phyloP scores from a whole-genome alignment of 2,329 filamentous ascomycete genomes.

The Hypoxylon sp. region DNA sequence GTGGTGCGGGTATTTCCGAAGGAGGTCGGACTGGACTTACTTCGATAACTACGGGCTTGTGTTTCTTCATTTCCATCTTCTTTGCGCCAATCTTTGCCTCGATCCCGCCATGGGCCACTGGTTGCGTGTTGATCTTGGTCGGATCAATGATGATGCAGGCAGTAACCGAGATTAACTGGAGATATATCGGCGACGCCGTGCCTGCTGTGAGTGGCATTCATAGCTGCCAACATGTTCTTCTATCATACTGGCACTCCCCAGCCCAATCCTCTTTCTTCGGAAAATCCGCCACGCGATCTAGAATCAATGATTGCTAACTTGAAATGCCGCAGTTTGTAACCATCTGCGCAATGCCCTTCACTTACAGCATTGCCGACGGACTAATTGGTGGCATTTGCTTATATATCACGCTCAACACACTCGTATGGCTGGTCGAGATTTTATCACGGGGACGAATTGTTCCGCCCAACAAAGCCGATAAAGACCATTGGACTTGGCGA shows the following conservation, averaged over 20 bases:
- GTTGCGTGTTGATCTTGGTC: slow-evolving; percentile 88
- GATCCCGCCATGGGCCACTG: slow-evolving; percentile 90
- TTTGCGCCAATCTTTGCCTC: slow-evolving; percentile 93
- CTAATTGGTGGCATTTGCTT: slow-evolving; percentile 84
- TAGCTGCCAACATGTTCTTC: background rate
- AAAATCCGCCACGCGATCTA: background rate
- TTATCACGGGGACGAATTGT: slow-evolving; percentile 77
- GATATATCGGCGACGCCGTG: slow-evolving; percentile 85
- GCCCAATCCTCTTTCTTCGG: background rate
- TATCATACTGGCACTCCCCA: background rate
- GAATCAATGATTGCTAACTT: slow-evolving; percentile 1
- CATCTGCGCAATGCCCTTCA: slow-evolving; percentile 89
- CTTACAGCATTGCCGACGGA: slow-evolving; percentile 89
- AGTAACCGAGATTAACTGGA: slow-evolving; percentile 89
- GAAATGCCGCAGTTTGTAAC: slow-evolving; percentile 73
- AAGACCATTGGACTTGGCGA: slow-evolving; percentile 85
- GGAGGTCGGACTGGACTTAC: slow-evolving; percentile 90
- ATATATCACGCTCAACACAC: slow-evolving; percentile 82
- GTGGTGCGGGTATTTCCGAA: slow-evolving; percentile 90
- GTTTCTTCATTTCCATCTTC: slow-evolving; percentile 90
- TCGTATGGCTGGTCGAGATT: slow-evolving; percentile 78
- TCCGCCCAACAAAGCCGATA: slow-evolving; percentile 81
- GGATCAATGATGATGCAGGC: slow-evolving; percentile 89
- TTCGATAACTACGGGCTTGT: slow-evolving; percentile 81
- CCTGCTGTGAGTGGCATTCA: slow-evolving; percentile 66